Base-by-base conservation (phyloP, 2,329 filamentous ascomycete species). In the Cladophialophora yegresii region DNA sequence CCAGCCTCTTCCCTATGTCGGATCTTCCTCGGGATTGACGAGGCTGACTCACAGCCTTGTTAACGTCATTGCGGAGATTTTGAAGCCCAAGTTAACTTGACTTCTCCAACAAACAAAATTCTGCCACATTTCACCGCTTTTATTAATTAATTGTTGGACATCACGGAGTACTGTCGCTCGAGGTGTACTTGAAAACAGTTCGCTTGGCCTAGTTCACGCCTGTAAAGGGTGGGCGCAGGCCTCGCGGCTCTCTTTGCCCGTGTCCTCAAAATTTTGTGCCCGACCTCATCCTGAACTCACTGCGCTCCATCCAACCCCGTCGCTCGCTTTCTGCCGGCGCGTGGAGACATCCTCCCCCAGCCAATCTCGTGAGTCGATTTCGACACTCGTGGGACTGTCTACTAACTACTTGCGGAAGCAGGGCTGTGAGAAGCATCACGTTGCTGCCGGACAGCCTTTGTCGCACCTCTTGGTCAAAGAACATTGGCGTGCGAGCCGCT, bases 281-380 rank as follows among this genome's bases (percentile, higher is more conserved):
- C 54, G 40, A 50, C 56, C 49, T 64, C 58, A 43, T 32, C 51
- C 22, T 53, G 30, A 9, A 22, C 51, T 53, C 23, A 28, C 20
- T 16, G 9, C 9, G 4, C 22, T 50, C 28, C 32, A 4, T 10
- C 23, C 51, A 49, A 56, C 36, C 53, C 30, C 43, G 49, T 57
- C 56, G 56, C 26, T 28, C 30, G 53, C 12, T 43, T 47, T 33
- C 54, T 36, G 23, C 47, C 33, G 54, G 28, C 40, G 49, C 26
- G 50, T 40, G 57, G 33, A 53, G 56, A 59, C 61, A 54, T 16
- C 26, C 13, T 50, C 13, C 28, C 20, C 45, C 36, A 40, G 20
- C 56, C 56, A 63, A 59, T 63, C 56, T 60, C 20, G 61, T 63
- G 28, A 63, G 62, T 64, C 57, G 30, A 58, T 45, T 23, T 9